Evolutionary conservation across 306 rosid genomes (phyloP), one percentile per base, ranked within the genome.

Genomic region (Purshia tridentata): DNA sequence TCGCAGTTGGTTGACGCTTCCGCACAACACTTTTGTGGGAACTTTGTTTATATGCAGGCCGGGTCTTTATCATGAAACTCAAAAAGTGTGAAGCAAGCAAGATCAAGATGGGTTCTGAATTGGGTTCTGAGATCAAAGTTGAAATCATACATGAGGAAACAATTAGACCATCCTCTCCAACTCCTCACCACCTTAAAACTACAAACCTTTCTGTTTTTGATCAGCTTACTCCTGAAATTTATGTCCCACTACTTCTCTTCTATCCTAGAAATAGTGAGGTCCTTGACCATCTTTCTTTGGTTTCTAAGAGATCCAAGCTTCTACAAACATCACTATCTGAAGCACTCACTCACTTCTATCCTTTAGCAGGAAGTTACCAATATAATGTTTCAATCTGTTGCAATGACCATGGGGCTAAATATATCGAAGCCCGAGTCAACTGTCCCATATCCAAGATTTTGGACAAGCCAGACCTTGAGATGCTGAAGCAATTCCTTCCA

Each of bases 101-200:
- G 35, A 29, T 2, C 35, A 29, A 29, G 35, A 29, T 0, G 65
- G 29, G n/a, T n/a, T n/a, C n/a, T n/a, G n/a, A n/a, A n/a, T n/a
- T 61, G 65, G 8, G 22, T 9, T 3, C 4, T 37, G 13, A 39
- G 13, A 19, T 8, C 2, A 58, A 63, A 18, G 57, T 78, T 14
- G 62, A 78, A 37, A 40, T 78, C 23, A 14, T 59, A 3, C 63
- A 39, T 23, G 58, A 46, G 57, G 74, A 77, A 22, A 58, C 4
- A 45, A 65, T 75, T 23, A 78, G 62, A 48, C 86, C 81, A 12
- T 66, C 75, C 3, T 76, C 84, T 37, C 85, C 85, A 18, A 68
- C 79, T 9, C 82, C 85, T 37, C 51, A 49, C 9, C 37, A 77
- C 6, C 80, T 55, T 2, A 56, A 6, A 41, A 70, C 4, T 52